Base-by-base conservation (phyloP, 2,329 filamentous ascomycete species). In the Phialophora verrucosa region DNA sequence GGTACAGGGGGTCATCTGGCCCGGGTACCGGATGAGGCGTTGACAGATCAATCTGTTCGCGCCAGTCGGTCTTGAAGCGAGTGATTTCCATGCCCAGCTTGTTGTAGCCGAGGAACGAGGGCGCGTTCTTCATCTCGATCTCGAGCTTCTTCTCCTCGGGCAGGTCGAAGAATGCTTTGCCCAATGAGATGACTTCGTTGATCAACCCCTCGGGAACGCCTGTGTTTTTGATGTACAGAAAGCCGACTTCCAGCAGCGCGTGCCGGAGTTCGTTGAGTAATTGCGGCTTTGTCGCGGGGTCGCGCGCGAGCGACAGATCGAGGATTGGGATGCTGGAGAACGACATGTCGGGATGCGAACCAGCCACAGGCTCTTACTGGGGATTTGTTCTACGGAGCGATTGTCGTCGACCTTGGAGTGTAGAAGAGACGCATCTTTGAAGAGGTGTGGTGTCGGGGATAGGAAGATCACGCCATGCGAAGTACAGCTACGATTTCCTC, bases 1-100 rank as follows among this genome's bases (percentile, higher is more conserved):
- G 83, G 76, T 93, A 91, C 1, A 86, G 79, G 0, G 92, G 92
- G 35, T 88, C 87, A 27, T 79, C 80, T 0, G 88, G 82, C 0
- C 78, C 78, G 0, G 90, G 91, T 1, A 90, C 58, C 0, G 88
- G 82, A 73, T 95, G 91, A 60, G 91, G 88, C 0, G 92, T 96
- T 0, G 91, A 92, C 59, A 96, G 85, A 77, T 96, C 92, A 68
- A 96, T 89, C 76, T 96, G 92, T 77, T 96, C 92, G 59, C 92
- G 85, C 81, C 93, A 90, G 78, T 96, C 92, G 72, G 87, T 84
- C 58, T 86, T 85, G 70, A 89, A 87, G 23, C 91, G 91, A 4
- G 92, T 96, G 73, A 85, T 85, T 74, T 87, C 84, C 72, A 84
- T 84, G 66, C 84, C 83, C 49, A 85, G 77, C 77, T 81, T 76